Base-by-base conservation (phyloP, 768 basidiomycete genomes). In the Boletus vinaceobasis region DNA sequence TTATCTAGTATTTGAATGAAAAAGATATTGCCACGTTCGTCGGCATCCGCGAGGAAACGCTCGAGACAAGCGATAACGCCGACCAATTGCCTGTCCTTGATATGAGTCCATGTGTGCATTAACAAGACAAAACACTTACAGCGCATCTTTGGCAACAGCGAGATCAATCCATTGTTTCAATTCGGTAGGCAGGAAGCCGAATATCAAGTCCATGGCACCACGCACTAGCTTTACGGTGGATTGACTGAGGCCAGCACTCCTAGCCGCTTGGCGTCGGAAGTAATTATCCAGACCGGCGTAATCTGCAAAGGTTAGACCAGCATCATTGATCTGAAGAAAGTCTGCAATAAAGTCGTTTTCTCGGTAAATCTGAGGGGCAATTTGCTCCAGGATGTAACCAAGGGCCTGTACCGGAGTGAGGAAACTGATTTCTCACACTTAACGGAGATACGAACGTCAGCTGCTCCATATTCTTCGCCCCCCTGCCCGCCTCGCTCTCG, bases 241-340 rank as follows among this genome's bases (percentile, higher is more conserved):
- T 50, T 79, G 78, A 55, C 83, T 84, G 42, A 95, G 77, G 29
- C 84, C 82, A 27, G 78, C 79, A 48, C 82, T 76, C 27, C 90
- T 79, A 7, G 87, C 77, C n/a, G 96, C 96, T 66, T 98, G 92
- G 45, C 96, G 77, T 26, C 92, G 81, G 76, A 97, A 97, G 71
- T 97, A 98, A 56, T 85, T 92, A 67, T 98, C 96, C 55, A 98
- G 75, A 43, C 85, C 85, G 84, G 93, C 91, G 62, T 96, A 93
- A 72, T 98, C 96, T 14, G 96, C 96, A 70, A 93, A 98, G 1
- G 96, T 97, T 14, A 93, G 79, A 17, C 85, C 85, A 21, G 85
- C 81, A 57, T 95, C 89, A 58, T 93, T 92, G 67, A 97, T 88
- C 66, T 94, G 93, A 45, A 98, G 75, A 71, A 98, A 98, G 63